Percentiles rank a stretch among this genome's conserved stretches.
phyloP scores from a whole-genome alignment of 2,329 filamentous ascomycete genomes.

The Scopulariopsis brevicaulis region DNA sequence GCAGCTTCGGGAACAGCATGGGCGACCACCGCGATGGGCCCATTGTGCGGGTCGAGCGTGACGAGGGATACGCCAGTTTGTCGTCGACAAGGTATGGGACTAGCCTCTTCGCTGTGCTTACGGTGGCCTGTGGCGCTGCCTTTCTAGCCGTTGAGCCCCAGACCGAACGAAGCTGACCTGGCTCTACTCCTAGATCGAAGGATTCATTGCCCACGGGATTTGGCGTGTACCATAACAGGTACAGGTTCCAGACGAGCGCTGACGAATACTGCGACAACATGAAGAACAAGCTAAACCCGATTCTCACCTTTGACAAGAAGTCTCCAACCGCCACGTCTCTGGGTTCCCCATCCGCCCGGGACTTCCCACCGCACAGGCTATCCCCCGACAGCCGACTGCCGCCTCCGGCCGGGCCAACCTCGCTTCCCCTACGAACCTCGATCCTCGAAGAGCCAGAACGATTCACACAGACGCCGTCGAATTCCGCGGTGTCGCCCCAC shows the following conservation, averaged over 20 bases:
- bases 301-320: slow-evolving; percentile 28
- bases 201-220: slow-evolving; percentile 30
- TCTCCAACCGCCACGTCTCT: slow-evolving; percentile 20
- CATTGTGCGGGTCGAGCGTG: slow-evolving; percentile 15
- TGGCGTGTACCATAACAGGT: slow-evolving; percentile 37
- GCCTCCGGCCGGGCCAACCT: slow-evolving; percentile 34
- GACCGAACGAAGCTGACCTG: background rate
- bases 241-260: slow-evolving; percentile 32
- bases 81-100: slow-evolving; percentile 22
- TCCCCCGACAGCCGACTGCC: slow-evolving; percentile 27
- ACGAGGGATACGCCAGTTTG: slow-evolving; percentile 32
- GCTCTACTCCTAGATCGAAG: slow-evolving; percentile 20
- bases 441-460: slow-evolving; percentile 32
- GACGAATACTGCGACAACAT: slow-evolving; percentile 37
- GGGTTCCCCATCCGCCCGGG: slow-evolving; percentile 21
- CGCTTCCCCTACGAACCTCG: slow-evolving; percentile 21
- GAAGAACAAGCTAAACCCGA: slow-evolving; percentile 43
- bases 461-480: slow-evolving; percentile 31
- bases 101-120: background rate
- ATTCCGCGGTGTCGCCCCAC: slow-evolving; percentile 35
- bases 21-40: slow-evolving; percentile 19
- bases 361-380: slow-evolving; percentile 22
- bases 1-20: slow-evolving; percentile 28
- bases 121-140: background rate
- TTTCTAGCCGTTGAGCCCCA: background rate